Conservation (phyloP, 345 rosid genomes). For the Eutrema heterophyllum region DNA sequence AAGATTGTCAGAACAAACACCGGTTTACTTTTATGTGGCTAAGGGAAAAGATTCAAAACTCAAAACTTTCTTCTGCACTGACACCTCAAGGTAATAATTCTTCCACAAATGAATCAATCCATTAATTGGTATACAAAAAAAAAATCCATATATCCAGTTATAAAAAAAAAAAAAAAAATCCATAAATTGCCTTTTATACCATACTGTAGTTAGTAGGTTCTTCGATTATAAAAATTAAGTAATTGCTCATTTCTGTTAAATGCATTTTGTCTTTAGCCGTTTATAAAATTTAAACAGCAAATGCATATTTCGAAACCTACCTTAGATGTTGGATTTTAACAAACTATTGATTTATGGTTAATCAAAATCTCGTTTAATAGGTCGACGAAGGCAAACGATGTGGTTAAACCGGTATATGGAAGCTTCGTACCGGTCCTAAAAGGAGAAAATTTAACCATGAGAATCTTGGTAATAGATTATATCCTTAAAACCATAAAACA, state of each 20-base stretch:
- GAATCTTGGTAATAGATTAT: conserved; percentile 55
- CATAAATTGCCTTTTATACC: no score
- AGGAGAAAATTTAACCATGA: conserved; percentile 63
- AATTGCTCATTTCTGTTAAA: no score
- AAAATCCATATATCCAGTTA: no score
- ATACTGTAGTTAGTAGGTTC: no score
- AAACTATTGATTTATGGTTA: not conserved
- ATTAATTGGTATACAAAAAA: not conserved
- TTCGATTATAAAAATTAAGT: no score
- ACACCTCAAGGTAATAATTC: conserved; percentile 55
- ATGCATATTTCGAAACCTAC: no score
- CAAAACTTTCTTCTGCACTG: conserved; percentile 61
- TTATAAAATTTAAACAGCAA: no score
- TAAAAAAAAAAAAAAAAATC: no score
- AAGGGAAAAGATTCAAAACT: conserved; percentile 33
- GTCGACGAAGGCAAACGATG: conserved; percentile 67
- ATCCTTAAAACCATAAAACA: not conserved
- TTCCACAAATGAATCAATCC: not conserved
- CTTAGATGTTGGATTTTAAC: no score
- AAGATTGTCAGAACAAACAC: conserved; percentile 69
- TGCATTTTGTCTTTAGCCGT: no score
- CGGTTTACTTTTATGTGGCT: conserved; percentile 57
- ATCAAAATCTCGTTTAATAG: conserved; percentile 26
- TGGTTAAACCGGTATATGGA: conserved; percentile 49
- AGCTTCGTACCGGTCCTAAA: conserved; percentile 59